Conservation (phyloP, 495 filamentous ascomycete species). For the Trichoderma virens region DNA sequence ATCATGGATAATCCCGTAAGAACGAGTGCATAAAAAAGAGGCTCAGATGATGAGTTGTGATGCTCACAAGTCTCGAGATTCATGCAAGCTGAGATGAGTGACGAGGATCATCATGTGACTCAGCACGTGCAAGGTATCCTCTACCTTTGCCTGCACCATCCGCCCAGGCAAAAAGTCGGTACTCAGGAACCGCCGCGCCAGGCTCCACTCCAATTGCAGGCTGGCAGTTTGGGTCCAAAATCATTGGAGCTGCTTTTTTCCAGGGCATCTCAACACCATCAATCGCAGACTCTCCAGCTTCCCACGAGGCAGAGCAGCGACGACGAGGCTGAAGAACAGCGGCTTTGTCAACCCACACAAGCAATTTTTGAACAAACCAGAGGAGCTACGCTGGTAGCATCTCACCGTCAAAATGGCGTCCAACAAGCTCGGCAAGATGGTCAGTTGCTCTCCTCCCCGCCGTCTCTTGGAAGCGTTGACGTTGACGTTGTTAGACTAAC, state of each 20-base stretch:
- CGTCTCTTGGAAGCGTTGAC: conserved; percentile 32
- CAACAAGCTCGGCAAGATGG: conserved; percentile 99
- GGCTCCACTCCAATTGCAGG: background rate
- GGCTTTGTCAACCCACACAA: conserved; percentile 19
- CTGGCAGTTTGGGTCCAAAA: background rate
- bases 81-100: background rate
- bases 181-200: background rate
- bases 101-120: background rate
- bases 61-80: background rate
- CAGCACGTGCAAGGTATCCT: background rate
- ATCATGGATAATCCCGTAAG: too few species aligned
- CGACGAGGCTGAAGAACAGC: conserved; percentile 10
- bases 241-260: conserved; percentile 4
- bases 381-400: conserved; percentile 58
- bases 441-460: conserved; percentile 47
- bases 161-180: background rate
- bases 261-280: background rate
- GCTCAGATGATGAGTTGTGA: too few species aligned
- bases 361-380: conserved; percentile 47
- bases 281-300: conserved; percentile 3
- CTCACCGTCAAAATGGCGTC: conserved; percentile 61
- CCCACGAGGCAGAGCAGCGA: conserved; percentile 7
- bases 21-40: too few species aligned
- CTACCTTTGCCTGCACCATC: background rate
- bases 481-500: conserved; percentile 67